Evolutionary conservation across 345 rosid species (phyloP).

Genomic region (Aurinia saxatilis): DNA sequence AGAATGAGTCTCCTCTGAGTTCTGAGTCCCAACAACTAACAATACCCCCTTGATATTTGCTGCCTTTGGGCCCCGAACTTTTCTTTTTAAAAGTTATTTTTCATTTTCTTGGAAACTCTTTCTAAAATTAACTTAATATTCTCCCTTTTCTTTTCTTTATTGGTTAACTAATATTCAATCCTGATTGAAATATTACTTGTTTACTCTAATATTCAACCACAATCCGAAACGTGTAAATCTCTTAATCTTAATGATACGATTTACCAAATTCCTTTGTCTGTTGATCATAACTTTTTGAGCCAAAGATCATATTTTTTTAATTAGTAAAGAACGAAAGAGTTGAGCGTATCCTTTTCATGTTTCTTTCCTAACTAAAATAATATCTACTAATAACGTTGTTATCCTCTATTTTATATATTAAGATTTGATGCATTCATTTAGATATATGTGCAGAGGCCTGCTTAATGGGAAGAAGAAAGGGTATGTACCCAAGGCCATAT

Average conservation of each 20-base stretch:
- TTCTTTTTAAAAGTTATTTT: not conserved
- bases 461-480: too few relatives aligned
- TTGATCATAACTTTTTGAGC: constrained; percentile 11
- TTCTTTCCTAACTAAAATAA: not conserved
- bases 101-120: not conserved
- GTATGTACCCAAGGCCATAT: too few relatives aligned
- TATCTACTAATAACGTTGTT: not conserved
- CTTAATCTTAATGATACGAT: constrained; percentile 4
- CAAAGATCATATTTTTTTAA: constrained; percentile 12
- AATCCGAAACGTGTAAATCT: constrained; percentile 27
- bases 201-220: not conserved
- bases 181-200: not conserved
- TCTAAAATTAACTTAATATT: constrained; percentile 5
- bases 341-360: constrained; percentile 13
- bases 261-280: constrained; percentile 20
- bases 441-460: too few relatives aligned
- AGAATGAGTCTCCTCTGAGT: constrained; percentile 31
- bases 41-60: constrained; percentile 59
- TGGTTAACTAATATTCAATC: constrained; percentile 6
- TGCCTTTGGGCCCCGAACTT: constrained; percentile 32
- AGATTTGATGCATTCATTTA: not conserved
- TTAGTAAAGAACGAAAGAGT: not conserved
- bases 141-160: not conserved
- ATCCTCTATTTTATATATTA: too few relatives aligned
- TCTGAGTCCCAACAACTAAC: constrained; percentile 50